Conservation (phyloP, 768 basidiomycete genomes). For the Crucibulum laeve region DNA sequence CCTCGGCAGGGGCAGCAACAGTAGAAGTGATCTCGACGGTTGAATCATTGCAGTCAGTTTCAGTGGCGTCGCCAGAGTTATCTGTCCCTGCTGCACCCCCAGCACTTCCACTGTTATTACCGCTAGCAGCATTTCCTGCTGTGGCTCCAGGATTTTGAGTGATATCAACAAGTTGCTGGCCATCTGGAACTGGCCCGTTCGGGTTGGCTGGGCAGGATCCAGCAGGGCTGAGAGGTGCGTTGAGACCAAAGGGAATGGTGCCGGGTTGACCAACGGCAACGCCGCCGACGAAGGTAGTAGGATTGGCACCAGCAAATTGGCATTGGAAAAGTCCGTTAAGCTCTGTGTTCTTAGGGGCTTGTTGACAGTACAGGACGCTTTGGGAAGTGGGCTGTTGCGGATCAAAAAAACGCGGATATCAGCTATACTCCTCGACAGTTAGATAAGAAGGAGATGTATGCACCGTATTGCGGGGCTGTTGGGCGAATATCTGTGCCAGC, state of each 20-base stretch:
- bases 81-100: too few species aligned
- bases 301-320: slow-evolving; percentile 39
- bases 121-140: neutral
- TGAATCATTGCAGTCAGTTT: too few species aligned
- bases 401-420: neutral
- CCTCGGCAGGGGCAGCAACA: slow-evolving; percentile 10
- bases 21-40: slow-evolving; percentile 13
- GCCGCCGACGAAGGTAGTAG: slow-evolving; percentile 33
- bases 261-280: slow-evolving; percentile 26
- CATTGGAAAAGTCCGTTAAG: slow-evolving; percentile 53
- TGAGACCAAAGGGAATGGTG: slow-evolving; percentile 41
- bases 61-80: slow-evolving; percentile 1
- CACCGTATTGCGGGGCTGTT: slow-evolving; percentile 48
- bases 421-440: neutral
- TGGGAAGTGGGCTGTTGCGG: slow-evolving; percentile 44
- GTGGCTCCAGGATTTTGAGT: slow-evolving; percentile 26
- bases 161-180: slow-evolving; percentile 34
- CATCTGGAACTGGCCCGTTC: slow-evolving; percentile 39
- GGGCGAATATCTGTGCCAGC: slow-evolving; percentile 42
- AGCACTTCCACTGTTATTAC: too few species aligned
- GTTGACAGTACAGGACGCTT: slow-evolving; percentile 45
- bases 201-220: slow-evolving; percentile 44
- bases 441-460: slow-evolving; percentile 8
- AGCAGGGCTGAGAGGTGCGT: slow-evolving; percentile 29
- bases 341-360: slow-evolving; percentile 41